Evolutionary conservation across 768 basidiomycete genomes (phyloP).

Genomic region (Phaeolepiota aurea): DNA sequence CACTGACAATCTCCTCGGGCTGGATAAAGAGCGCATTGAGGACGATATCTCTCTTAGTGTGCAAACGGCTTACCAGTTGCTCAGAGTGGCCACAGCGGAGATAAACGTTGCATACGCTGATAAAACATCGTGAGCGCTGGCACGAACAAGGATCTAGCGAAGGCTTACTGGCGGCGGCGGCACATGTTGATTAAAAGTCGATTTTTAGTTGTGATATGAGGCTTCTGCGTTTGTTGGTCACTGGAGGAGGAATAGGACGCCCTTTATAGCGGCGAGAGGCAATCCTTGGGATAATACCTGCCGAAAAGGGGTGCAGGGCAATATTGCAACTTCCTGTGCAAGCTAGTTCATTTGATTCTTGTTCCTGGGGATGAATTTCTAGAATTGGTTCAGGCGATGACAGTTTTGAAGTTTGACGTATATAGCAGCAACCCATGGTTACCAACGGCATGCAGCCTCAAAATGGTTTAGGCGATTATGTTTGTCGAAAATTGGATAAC

Average conservation of each 20-base stretch:
- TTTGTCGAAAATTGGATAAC: background rate
- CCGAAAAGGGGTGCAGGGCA: background rate
- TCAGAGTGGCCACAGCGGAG: conserved; percentile 38
- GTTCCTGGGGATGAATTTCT: conserved; percentile 13
- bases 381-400: conserved; percentile 9
- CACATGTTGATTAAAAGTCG: conserved; percentile 33
- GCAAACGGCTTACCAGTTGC: conserved; percentile 24
- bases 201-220: conserved; percentile 4
- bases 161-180: conserved; percentile 41
- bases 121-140: conserved; percentile 1
- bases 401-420: conserved; percentile 2
- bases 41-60: background rate
- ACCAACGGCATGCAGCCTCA: background rate
- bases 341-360: background rate
- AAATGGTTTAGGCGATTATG: background rate
- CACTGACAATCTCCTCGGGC: conserved; percentile 21
- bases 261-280: too few species aligned
- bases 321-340: background rate
- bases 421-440: background rate
- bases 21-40: conserved; percentile 4
- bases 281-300: background rate
- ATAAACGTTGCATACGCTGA: conserved; percentile 40
- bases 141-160: background rate
- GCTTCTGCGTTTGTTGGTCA: too few species aligned
- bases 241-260: too few species aligned